Percentiles rank a stretch among this genome's conserved stretches.
These are phyloP conservation scores for Benincasa hispida DNA, from an alignment of 306 rosid species.

Conservation along the genomic window DNA sequence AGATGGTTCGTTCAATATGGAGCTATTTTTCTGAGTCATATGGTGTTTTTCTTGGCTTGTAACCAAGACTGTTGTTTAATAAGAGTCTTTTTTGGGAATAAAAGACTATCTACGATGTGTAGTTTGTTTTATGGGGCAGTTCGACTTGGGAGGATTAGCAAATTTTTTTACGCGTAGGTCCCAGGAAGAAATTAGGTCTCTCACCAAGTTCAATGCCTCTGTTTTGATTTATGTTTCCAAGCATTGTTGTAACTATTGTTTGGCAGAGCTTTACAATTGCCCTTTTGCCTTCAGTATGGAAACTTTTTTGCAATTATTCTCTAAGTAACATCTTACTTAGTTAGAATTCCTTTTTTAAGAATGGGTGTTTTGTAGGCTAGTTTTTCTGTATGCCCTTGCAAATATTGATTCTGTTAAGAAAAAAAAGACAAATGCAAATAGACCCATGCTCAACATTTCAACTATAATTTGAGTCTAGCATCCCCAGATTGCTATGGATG, in stretches of 20 bases:
- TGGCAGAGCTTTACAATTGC: no score
- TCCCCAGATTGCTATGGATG: neutral
- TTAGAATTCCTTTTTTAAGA: no score
- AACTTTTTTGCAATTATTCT: no score
- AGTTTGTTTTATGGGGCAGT: neutral
- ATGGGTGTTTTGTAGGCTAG: no score
- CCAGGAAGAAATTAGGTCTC: neutral
- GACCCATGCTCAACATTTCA: neutral
- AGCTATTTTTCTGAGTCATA: neutral
- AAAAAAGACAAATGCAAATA: no score
- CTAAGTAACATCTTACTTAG: no score
- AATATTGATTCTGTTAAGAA: no score
- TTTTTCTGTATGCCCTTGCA: no score
- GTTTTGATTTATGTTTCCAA: neutral
- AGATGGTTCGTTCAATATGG: neutral
- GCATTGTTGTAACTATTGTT: neutral
- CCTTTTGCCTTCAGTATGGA: no score
- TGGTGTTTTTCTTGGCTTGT: neutral
- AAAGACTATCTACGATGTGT: neutral
- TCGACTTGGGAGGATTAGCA: neutral
- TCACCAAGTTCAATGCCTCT: neutral
- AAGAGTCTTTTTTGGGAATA: neutral
- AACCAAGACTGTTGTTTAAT: neutral
- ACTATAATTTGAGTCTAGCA: neutral
- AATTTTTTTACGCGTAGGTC: neutral